Evolutionary conservation across 2,329 filamentous ascomycete species (phyloP).

Genomic region (Verticillium dahliae): DNA sequence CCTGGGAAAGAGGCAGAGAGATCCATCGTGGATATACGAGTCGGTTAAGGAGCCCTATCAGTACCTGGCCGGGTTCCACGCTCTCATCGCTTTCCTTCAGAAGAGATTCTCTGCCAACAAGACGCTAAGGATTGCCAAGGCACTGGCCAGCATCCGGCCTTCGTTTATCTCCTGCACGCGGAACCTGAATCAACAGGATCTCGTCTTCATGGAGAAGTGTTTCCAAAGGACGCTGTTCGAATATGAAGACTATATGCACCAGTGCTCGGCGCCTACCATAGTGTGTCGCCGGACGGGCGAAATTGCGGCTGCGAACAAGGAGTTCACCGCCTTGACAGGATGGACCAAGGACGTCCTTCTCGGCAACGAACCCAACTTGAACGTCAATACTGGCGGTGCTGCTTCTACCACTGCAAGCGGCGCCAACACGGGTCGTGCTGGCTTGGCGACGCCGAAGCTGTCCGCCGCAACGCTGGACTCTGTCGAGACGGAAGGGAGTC

Average conservation of each 20-base stretch:
- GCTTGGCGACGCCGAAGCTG: conserved; percentile 44
- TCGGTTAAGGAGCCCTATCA: conserved; percentile 86
- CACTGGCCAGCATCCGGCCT: conserved; percentile 81
- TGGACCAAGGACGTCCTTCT: conserved; percentile 89
- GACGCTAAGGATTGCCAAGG: conserved; percentile 76
- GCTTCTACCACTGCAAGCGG: conserved; percentile 35
- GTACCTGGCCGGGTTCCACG: conserved; percentile 86
- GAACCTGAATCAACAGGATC: conserved; percentile 79
- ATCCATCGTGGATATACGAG: conserved; percentile 82
- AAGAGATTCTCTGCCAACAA: conserved; percentile 72
- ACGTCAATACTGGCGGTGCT: conserved; percentile 66
- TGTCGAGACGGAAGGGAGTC: conserved; percentile 33
- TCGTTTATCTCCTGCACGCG: conserved; percentile 90
- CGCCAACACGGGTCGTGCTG: conserved; percentile 32
- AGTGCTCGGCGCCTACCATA: conserved; percentile 83
- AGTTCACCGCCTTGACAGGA: conserved; percentile 91
- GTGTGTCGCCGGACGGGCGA: conserved; percentile 90
- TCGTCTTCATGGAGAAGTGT: conserved; percentile 97
- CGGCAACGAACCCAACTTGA: conserved; percentile 80
- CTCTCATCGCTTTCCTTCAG: conserved; percentile 72
- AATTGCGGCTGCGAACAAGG: conserved; percentile 91
- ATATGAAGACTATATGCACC: conserved; percentile 86
- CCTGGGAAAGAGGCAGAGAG: conserved; percentile 54
- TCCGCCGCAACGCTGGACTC: conserved; percentile 35
- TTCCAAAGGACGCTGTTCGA: conserved; percentile 90